Conservation (phyloP, 306 rosid species). For the Coriaria nepalensis region DNA sequence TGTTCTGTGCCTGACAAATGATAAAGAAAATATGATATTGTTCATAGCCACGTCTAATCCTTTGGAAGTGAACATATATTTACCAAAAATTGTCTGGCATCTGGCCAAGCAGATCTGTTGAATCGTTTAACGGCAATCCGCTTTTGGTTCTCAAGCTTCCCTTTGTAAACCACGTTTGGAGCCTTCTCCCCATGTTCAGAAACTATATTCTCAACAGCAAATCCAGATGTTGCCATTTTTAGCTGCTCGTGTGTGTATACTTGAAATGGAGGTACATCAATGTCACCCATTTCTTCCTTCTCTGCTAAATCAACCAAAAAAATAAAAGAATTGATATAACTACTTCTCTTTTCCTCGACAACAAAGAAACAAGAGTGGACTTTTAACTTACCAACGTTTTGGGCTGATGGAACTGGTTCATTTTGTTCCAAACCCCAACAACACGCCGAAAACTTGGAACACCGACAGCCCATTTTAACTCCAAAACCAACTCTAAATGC, state of each 20-base stretch:
- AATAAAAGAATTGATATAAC: background rate
- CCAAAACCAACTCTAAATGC: conserved; percentile 18
- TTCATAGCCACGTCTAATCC: too few species aligned
- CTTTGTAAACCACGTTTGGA: conserved; percentile 89
- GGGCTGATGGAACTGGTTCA: conserved; percentile 33
- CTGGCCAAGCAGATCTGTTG: conserved; percentile 97
- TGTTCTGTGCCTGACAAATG: too few species aligned
- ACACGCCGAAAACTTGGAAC: conserved; percentile 46
- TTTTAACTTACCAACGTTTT: conserved; percentile 31
- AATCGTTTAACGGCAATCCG: conserved; percentile 88
- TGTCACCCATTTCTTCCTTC: conserved; percentile 44
- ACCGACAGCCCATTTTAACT: conserved; percentile 61
- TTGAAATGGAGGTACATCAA: conserved; percentile 49
- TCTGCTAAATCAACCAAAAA: conserved; percentile 27
- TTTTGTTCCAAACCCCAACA: conserved; percentile 28
- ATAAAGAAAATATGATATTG: too few species aligned
- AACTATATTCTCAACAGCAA: conserved; percentile 79
- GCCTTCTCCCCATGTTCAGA: conserved; percentile 99
- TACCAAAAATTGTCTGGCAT: conserved; percentile 79
- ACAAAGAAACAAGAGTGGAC: too few species aligned
- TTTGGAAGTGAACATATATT: conserved; percentile 3
- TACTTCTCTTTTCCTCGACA: too few species aligned
- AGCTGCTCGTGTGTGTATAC: conserved; percentile 73
- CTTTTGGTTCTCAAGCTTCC: conserved; percentile 71
- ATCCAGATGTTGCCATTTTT: conserved; percentile 76